Percentiles rank a stretch among this genome's conserved stretches.
These are phyloP conservation scores for Acacia melanoxylon DNA, from an alignment of 306 rosid species.

Conservation along the genomic window DNA sequence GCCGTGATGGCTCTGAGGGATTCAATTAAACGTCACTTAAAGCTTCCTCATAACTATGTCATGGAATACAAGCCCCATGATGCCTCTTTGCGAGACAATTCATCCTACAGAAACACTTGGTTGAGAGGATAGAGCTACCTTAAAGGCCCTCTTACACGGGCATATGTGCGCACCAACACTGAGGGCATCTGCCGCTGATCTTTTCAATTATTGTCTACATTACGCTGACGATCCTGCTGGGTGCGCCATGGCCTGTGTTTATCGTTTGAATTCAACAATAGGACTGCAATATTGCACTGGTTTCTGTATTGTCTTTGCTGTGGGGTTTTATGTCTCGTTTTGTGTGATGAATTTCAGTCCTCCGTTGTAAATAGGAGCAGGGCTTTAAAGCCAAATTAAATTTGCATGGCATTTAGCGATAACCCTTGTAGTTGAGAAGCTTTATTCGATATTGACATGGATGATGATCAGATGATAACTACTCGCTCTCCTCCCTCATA, in stretches of 20 bases:
- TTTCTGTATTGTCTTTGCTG: conserved; percentile 18
- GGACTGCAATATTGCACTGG: conserved; percentile 1
- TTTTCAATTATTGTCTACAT: conserved; percentile 4
- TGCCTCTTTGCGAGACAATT: conserved; percentile 91
- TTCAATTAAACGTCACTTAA: conserved; percentile 83
- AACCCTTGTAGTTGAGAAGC: background rate
- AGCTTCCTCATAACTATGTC: conserved; percentile 87
- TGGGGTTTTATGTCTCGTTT: background rate
- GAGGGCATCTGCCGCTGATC: background rate
- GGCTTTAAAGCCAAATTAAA: background rate
- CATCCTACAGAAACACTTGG: conserved; percentile 97
- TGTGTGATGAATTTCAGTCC: conserved; percentile 5
- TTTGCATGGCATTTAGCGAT: background rate
- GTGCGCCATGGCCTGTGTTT: conserved; percentile 17
- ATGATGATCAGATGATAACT: background rate
- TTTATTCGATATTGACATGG: background rate
- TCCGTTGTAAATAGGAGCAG: conserved; percentile 34
- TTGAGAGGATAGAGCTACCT: conserved; percentile 68
- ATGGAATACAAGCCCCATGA: conserved; percentile 99
- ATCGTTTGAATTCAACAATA: conserved; percentile 30
- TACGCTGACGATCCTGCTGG: conserved; percentile 22
- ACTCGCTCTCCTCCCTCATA: too few relatives aligned
- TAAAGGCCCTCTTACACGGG: background rate
- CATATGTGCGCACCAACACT: conserved; percentile 18
- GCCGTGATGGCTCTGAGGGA: conserved; percentile 94